Percentiles rank a stretch among this genome's conserved stretches.
Evolutionary conservation across 176 grass and related monocot species (phyloP).

Genomic region (Poa pratensis): DNA sequence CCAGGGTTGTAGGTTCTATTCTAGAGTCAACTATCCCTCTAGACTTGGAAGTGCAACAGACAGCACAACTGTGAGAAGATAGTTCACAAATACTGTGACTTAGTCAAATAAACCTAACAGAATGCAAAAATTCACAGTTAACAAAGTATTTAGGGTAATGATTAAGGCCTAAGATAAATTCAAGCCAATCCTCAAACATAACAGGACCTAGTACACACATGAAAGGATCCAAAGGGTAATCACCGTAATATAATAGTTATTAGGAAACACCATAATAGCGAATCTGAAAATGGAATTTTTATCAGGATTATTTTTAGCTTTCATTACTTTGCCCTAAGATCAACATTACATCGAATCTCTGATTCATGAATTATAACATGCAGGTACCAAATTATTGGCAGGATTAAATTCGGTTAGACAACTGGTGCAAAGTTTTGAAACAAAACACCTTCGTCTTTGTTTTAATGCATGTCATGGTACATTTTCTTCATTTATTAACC

Average conservation of each 20-base stretch:
- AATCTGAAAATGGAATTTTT: neutral
- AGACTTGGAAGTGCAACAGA: neutral
- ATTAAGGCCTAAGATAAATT: too few relatives aligned
- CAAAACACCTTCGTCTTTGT: neutral
- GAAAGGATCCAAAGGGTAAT: neutral
- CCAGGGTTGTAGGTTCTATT: neutral
- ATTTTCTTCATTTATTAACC: neutral
- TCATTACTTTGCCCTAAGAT: slow-evolving; percentile 2
- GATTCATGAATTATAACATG: neutral
- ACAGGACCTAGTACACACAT: neutral
- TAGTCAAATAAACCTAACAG: too few relatives aligned
- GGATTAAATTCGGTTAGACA: neutral
- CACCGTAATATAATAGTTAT: neutral
- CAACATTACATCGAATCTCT: neutral
- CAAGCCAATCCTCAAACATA: too few relatives aligned
- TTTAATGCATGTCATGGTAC: slow-evolving; percentile 1
- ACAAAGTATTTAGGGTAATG: too few relatives aligned
- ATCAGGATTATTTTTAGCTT: slow-evolving; percentile 7
- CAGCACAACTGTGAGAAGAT: neutral
- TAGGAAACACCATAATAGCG: neutral
- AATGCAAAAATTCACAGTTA: too few relatives aligned
- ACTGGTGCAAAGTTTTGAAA: neutral
- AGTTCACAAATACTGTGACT: too few relatives aligned
- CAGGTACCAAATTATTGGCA: neutral
- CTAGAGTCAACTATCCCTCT: neutral